These are phyloP conservation scores for Tulasnella sp. DNA, from an alignment of 768 basidiomycete species.

Conservation along the genomic window DNA sequence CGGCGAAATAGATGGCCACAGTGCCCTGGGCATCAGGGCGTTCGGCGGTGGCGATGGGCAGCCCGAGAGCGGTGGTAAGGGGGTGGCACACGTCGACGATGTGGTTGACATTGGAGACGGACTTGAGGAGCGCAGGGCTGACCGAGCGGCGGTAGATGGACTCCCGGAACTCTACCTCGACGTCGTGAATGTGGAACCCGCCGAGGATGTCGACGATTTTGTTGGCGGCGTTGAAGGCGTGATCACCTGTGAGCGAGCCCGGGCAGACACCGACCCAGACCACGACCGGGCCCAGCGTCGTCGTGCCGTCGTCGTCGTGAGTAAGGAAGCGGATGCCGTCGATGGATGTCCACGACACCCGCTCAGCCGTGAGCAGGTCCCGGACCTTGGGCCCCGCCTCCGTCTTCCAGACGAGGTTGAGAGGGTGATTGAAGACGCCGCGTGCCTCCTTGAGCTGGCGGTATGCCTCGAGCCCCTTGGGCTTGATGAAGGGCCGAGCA, in stretches of 20 bases:
- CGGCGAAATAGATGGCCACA: conserved; percentile 25
- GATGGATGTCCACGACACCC: neutral
- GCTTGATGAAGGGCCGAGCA: neutral
- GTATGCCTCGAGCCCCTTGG: conserved; percentile 2
- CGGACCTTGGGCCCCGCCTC: neutral
- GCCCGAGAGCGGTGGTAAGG: neutral
- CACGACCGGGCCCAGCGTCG: conserved; percentile 5
- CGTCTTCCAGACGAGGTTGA: neutral
- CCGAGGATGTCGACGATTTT: neutral
- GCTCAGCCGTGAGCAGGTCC: neutral
- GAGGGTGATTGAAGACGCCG: neutral
- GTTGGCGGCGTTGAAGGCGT: conserved; percentile 5
- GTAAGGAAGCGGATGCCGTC: neutral
- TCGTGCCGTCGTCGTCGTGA: conserved; percentile 1
- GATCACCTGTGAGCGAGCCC: neutral
- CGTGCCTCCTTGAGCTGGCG: neutral
- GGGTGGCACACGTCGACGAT: neutral
- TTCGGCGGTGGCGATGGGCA: conserved; percentile 24
- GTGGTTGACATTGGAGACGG: neutral
- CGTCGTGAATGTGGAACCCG: neutral
- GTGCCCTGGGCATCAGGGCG: conserved; percentile 24
- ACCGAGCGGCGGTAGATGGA: neutral
- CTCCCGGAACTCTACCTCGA: conserved; percentile 5
- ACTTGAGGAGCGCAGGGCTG: neutral
- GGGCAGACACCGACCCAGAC: conserved; percentile 14